Percentiles rank a stretch among this genome's conserved stretches.
Evolutionary conservation across 2,329 filamentous ascomycete genomes (phyloP).

Genomic region (Nemania serpens): DNA sequence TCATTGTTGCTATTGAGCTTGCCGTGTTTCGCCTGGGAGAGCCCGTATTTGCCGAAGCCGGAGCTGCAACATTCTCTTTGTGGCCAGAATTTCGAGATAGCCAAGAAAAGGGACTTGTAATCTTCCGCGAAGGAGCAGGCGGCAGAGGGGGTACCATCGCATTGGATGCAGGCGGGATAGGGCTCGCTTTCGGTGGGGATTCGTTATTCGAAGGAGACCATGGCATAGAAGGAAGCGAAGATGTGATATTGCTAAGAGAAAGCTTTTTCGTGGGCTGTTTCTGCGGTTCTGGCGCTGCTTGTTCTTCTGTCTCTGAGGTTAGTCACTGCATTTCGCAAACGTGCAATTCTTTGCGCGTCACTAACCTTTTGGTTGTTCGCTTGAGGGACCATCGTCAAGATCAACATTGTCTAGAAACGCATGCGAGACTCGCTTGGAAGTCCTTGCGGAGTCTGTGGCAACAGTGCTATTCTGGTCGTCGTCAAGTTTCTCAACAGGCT

Average conservation of each 20-base stretch:
- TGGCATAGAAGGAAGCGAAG: constrained; percentile 71
- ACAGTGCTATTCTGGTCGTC: constrained; percentile 17
- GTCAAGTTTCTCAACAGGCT: constrained; percentile 28
- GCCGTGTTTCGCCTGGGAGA: constrained; percentile 72
- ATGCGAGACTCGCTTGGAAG: constrained; percentile 52
- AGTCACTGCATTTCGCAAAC: constrained; percentile 7
- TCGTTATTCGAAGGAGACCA: constrained; percentile 66
- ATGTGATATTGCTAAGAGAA: constrained; percentile 72
- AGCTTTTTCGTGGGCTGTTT: constrained; percentile 59
- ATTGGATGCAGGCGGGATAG: constrained; percentile 42
- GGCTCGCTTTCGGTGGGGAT: constrained; percentile 52
- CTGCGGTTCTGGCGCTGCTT: constrained; percentile 36
- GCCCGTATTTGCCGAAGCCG: constrained; percentile 49
- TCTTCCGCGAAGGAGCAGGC: constrained; percentile 63
- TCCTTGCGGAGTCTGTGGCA: constrained; percentile 43
- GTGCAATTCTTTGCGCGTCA: background rate
- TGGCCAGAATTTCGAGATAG: constrained; percentile 70
- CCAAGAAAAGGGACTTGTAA: constrained; percentile 88
- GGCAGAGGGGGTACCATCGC: constrained; percentile 45
- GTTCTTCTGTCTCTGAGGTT: constrained; percentile 37
- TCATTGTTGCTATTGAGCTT: constrained; percentile 77
- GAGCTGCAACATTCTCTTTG: constrained; percentile 58
- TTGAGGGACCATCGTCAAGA: constrained; percentile 62
- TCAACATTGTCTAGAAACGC: constrained; percentile 65
- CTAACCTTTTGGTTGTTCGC: constrained; percentile 37